Evolutionary conservation across 495 filamentous ascomycete genomes (phyloP).

Genomic region (Astrothelium macrocarpum): DNA sequence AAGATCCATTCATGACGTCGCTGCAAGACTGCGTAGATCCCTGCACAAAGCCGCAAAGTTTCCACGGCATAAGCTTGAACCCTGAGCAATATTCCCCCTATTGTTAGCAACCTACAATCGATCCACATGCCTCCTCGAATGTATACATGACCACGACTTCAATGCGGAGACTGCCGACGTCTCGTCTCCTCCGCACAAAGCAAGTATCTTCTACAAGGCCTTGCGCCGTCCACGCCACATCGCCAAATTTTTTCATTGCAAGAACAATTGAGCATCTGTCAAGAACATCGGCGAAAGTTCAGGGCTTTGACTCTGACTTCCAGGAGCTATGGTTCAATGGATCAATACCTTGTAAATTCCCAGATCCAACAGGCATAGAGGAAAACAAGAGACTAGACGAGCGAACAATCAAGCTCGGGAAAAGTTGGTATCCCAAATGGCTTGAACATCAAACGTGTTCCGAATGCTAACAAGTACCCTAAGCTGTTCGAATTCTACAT

Average conservation of each 20-base stretch:
- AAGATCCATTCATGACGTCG: not conserved
- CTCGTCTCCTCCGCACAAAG: constrained; percentile 18
- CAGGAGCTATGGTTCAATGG: constrained; percentile 30
- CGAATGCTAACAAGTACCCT: constrained; percentile 6
- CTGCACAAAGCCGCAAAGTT: no score
- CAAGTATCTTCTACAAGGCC: not conserved
- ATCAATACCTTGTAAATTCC: constrained; percentile 11
- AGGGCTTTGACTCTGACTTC: constrained; percentile 17
- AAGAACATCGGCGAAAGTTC: constrained; percentile 24
- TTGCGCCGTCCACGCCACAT: not conserved
- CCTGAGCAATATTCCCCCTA: not conserved
- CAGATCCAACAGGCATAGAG: constrained; percentile 11
- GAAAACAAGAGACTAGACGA: constrained; percentile 54
- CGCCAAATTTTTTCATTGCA: constrained; percentile 5
- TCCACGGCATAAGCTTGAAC: not conserved
- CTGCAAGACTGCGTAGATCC: not conserved
- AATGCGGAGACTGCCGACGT: constrained; percentile 30
- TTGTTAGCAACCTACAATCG: not conserved
- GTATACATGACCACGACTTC: constrained; percentile 26
- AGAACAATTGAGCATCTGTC: constrained; percentile 11
- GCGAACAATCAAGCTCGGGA: constrained; percentile 79
- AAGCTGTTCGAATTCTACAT: constrained; percentile 79
- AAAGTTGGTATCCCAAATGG: constrained; percentile 48
- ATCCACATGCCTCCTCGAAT: constrained; percentile 16
- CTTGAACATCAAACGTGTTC: not conserved